These are phyloP conservation scores for Scleroderma bovista DNA, from an alignment of 768 basidiomycete species.

Conservation along the genomic window DNA sequence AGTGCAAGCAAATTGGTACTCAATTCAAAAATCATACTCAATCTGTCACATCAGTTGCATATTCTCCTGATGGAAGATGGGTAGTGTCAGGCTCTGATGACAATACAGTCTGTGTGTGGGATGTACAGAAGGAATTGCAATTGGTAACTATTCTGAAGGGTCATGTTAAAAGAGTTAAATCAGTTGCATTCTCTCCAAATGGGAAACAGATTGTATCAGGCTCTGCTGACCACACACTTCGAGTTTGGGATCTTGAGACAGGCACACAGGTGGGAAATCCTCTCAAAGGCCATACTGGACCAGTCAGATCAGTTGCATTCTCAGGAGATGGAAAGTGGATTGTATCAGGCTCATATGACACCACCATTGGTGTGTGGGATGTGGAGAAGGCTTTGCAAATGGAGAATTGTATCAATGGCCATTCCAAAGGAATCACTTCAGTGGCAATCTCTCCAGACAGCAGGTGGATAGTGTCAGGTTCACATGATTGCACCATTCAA, in stretches of 20 bases:
- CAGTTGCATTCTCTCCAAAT: background rate
- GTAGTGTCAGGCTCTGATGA: constrained; percentile 9
- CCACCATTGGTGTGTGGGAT: background rate
- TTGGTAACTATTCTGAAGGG: too few relatives aligned
- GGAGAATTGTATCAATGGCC: background rate
- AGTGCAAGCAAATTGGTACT: background rate
- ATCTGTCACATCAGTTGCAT: constrained; percentile 1
- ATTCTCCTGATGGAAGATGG: constrained; percentile 8
- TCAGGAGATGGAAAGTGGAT: background rate
- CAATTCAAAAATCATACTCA: constrained; percentile 4
- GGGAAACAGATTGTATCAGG: too few relatives aligned
- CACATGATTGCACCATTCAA: constrained; percentile 3
- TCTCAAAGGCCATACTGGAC: background rate
- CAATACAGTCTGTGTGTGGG: constrained; percentile 7
- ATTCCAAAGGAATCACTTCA: background rate
- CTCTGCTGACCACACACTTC: too few relatives aligned
- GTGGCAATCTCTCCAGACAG: constrained; percentile 3
- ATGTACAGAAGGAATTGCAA: background rate
- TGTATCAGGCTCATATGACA: background rate
- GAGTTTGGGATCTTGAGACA: background rate
- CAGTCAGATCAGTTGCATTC: constrained; percentile 1
- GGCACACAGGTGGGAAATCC: background rate
- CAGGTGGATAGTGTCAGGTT: constrained; percentile 3
- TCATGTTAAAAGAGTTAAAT: background rate
- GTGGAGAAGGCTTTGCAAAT: background rate